Evolutionary conservation across 2,329 filamentous ascomycete species (phyloP), one percentile per base, ranked within the genome.

Genomic region (Pseudogymnoascus sp.): DNA sequence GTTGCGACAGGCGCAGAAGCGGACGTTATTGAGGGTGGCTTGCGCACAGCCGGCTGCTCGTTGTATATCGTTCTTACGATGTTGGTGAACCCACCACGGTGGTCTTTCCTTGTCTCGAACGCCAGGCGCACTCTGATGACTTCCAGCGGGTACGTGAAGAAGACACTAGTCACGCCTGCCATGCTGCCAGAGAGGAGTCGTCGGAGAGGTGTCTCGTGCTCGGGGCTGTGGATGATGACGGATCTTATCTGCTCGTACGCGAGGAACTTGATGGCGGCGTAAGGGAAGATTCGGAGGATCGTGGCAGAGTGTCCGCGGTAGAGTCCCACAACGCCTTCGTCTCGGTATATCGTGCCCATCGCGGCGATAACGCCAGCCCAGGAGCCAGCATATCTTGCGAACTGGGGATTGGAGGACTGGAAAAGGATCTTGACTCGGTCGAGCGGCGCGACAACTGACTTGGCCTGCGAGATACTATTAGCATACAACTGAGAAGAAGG

Each of bases 371-470:
- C 86, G 58, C 94, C 94, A 62, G 84, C 83, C 89, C 92, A 97
- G 42, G 88, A 92, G 40, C 92, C 90, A 1, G 90, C 86, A 73
- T 97, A 99, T 76, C 96, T 96, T 61, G 88, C 84, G 73, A 96
- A 99, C 68, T 94, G 88, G 2, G 94, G 94, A 71, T 94, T 97
- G 71, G 89, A 91, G 60, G 94, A 89, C 74, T 99, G 94, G 77
- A 99, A 97, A 62, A 99, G 88, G 72, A 99, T 99, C 77, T 99
- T 99, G 71, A 99, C 94, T 67, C 94, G 88, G 76, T 99, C 94
- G 66, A 99, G 88, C 25, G 94, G 94, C 25, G 92, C 94, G 37
- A 99, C 95, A 5, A 96, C 80, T 0, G 93, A 97, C 80, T 99
- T 99, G 65, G 89, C 94, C 92, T 96, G 69, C 60, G 64, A 62